Evolutionary conservation across 176 grass and related monocot genomes (phyloP), one percentile per base, ranked within the genome.

Genomic region (Aegilops longissima): DNA sequence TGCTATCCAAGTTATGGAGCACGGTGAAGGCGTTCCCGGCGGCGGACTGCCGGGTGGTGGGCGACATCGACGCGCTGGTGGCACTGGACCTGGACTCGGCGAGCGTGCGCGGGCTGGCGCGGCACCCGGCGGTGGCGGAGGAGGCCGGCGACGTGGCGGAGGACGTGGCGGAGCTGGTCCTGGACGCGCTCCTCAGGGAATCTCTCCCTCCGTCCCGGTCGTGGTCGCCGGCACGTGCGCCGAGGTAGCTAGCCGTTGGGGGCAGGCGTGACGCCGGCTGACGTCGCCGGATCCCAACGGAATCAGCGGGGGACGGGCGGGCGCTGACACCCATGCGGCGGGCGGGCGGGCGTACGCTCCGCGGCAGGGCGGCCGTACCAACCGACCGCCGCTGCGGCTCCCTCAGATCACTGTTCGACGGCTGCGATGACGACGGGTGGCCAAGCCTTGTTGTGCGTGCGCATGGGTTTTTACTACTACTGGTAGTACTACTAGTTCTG

Each of bases 11-110:
- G 71, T 9, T 98, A 42, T 92, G 89, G 94, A 25, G 5, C 8
- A 52, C 11, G 3, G 93, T 90, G 3, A 80, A 63, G 77, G 33
- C 70, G 2, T 92, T 98, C 82, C 92, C 90, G 25, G 85, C 66
- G 3, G 86, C 86, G 21, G 75, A 98, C 84, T 98, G 93, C 84
- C 36, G 82, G 1, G 90, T 94, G 66, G 66, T 96, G 14, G 92
- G 78, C 27, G 96, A 98, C 88, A 90, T 98, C 56, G 90, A 94
- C 66, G 92, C 85, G 18, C 88, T 98, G 59, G 93, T 91, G 79
- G 97, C 72, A 1, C 0, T 3, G 3, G 94, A 96, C 87, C 84
- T 94, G 34, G 6, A 10, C 14, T 23, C 33, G 16, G 12, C 81
- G 9, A 70, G 69, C 33, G 71, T 69, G 29, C 84, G 93, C 3